Conservation (phyloP, 2,329 filamentous ascomycete genomes). For the Mycosphaerelloides madeirae region DNA sequence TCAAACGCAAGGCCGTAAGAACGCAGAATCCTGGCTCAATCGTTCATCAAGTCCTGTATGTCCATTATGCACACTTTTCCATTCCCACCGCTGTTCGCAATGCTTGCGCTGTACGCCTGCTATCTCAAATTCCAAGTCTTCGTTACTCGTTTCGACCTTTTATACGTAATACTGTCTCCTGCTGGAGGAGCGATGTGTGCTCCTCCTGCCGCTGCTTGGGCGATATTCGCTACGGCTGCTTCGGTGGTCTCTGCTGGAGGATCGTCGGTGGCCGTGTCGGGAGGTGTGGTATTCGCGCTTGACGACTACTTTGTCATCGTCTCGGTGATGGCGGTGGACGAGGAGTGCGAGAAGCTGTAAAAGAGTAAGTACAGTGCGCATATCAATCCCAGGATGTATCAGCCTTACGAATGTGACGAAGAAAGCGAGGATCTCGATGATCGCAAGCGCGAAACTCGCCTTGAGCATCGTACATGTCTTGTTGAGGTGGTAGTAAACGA, state of each 20-base stretch:
- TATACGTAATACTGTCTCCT: constrained; percentile 30
- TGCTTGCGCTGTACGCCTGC: too few species aligned
- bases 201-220: constrained; percentile 13
- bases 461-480: constrained; percentile 91
- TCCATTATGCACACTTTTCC: too few species aligned
- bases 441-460: constrained; percentile 80
- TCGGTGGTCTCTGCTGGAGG: constrained; percentile 25
- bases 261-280: constrained; percentile 41
- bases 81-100: neutral
- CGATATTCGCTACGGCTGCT: constrained; percentile 28
- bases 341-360: constrained; percentile 57
- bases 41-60: too few species aligned
- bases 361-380: neutral
- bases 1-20: too few species aligned
- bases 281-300: constrained; percentile 49
- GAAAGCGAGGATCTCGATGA: constrained; percentile 82
- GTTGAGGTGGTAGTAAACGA: constrained; percentile 53
- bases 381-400: too few species aligned
- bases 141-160: neutral
- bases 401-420: constrained; percentile 62
- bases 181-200: constrained; percentile 25
- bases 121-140: neutral
- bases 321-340: constrained; percentile 43
- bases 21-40: too few species aligned
- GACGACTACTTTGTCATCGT: constrained; percentile 48